phyloP scores from a whole-genome alignment of 2,329 filamentous ascomycete genomes.

The Amauroascus niger region DNA sequence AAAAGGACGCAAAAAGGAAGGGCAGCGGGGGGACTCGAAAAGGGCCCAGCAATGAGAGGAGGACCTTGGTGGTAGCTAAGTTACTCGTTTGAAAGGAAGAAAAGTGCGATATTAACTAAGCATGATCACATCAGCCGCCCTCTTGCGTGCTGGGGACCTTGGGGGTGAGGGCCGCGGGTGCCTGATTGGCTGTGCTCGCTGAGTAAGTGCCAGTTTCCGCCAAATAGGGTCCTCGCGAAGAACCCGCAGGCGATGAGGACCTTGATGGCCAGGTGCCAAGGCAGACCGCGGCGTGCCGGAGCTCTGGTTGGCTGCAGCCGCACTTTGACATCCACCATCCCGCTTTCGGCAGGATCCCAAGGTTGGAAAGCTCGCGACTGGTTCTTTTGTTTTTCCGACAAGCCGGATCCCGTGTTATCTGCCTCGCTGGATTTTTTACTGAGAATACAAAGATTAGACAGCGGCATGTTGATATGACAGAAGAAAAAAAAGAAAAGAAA shows the following conservation, averaged over 20 bases:
- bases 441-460: neutral
- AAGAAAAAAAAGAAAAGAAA: neutral
- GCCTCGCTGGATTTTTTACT: neutral
- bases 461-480: neutral
- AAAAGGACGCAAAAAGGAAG: too few relatives aligned
- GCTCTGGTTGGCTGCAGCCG: neutral
- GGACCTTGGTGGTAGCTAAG: neutral
- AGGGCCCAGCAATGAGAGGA: too few relatives aligned
- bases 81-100: too few relatives aligned
- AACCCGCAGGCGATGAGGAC: slow-evolving; percentile 9
- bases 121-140: neutral
- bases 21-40: too few relatives aligned
- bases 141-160: slow-evolving; percentile 23
- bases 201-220: neutral
- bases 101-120: neutral
- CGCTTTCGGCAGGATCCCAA: neutral
- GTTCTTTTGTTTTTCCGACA: neutral
- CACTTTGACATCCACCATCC: neutral
- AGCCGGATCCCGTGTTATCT: neutral
- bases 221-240: neutral
- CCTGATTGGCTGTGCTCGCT: slow-evolving; percentile 15
- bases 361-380: neutral
- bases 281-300: neutral
- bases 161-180: slow-evolving; percentile 20
- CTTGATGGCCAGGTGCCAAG: slow-evolving; percentile 8